These are phyloP conservation scores for Rubia tinctorum DNA, from an alignment of 305 asterid species.

Conservation along the genomic window DNA sequence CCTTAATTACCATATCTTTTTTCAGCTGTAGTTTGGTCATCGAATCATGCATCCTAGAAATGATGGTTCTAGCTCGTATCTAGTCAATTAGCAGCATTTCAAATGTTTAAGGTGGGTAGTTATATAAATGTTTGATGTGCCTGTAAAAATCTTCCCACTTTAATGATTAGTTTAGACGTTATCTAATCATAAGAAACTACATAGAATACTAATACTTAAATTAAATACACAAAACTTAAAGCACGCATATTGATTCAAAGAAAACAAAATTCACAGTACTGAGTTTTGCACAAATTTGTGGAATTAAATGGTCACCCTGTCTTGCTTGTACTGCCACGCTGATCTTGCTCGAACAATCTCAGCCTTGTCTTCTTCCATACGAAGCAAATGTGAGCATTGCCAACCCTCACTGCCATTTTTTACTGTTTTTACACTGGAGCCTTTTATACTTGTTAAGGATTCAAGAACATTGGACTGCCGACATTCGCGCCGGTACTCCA, in stretches of 20 bases:
- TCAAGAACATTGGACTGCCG: constrained; percentile 54
- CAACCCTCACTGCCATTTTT: constrained; percentile 21
- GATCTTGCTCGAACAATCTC: constrained; percentile 80
- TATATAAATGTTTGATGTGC: too few species aligned
- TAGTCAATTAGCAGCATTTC: too few species aligned
- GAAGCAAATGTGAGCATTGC: constrained; percentile 68
- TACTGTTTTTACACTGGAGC: neutral
- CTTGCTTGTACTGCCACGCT: constrained; percentile 48
- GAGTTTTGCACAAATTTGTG: neutral
- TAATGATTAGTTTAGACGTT: too few species aligned
- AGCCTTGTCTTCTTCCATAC: constrained; percentile 61
- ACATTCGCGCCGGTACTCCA: constrained; percentile 78
- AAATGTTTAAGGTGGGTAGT: too few species aligned
- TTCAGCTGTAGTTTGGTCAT: too few species aligned
- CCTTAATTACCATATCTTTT: too few species aligned
- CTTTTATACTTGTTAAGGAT: constrained; percentile 46
- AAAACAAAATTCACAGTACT: neutral
- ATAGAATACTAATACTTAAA: too few species aligned
- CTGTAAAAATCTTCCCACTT: too few species aligned
- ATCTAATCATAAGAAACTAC: too few species aligned
- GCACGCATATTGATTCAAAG: neutral
- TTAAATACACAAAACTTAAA: neutral
- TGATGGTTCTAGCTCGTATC: too few species aligned
- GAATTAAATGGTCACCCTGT: neutral
- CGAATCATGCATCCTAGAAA: too few species aligned